These are phyloP conservation scores for Vitellaria paradoxa DNA, from an alignment of 179 eudicot species.

Conservation along the genomic window DNA sequence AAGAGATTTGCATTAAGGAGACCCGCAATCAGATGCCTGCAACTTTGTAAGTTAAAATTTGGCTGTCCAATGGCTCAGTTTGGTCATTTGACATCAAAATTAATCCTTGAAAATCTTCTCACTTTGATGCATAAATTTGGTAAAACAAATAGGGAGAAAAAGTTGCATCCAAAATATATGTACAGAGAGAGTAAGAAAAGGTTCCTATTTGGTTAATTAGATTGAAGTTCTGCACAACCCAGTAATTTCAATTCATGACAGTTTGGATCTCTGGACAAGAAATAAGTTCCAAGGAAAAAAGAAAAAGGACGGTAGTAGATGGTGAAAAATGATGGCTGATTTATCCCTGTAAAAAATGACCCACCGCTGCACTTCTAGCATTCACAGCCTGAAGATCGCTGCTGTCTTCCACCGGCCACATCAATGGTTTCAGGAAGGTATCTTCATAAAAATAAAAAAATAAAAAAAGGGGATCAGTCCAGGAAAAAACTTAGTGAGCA, in stretches of 20 bases:
- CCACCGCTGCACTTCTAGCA: slow-evolving; percentile 38
- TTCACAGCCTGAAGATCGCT: slow-evolving; percentile 70
- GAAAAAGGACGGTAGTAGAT: background rate
- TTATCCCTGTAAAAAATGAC: background rate
- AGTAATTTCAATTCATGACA: background rate
- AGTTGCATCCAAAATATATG: too few species aligned
- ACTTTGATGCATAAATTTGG: too few species aligned
- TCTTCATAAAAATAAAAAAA: slow-evolving; percentile 29
- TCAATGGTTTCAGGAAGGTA: slow-evolving; percentile 81
- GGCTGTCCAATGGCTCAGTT: too few species aligned
- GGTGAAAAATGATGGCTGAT: background rate
- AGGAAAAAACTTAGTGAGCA: background rate
- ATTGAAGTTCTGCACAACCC: slow-evolving; percentile 19
- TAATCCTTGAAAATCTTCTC: too few species aligned
- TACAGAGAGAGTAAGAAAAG: too few species aligned
- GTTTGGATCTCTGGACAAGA: background rate
- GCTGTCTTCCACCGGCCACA: slow-evolving; percentile 62
- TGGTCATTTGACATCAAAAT: too few species aligned
- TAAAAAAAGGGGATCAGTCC: too few species aligned
- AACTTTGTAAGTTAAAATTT: too few species aligned
- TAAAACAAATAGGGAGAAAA: too few species aligned
- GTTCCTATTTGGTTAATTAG: background rate
- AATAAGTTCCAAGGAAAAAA: background rate
- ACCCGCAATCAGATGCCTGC: too few species aligned
- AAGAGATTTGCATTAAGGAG: too few species aligned